A percentile compares a stretch with the other conserved stretches of the same genome.
These are phyloP conservation scores for Acacia confusa DNA, from an alignment of 306 rosid genomes.

Conservation along the genomic window DNA sequence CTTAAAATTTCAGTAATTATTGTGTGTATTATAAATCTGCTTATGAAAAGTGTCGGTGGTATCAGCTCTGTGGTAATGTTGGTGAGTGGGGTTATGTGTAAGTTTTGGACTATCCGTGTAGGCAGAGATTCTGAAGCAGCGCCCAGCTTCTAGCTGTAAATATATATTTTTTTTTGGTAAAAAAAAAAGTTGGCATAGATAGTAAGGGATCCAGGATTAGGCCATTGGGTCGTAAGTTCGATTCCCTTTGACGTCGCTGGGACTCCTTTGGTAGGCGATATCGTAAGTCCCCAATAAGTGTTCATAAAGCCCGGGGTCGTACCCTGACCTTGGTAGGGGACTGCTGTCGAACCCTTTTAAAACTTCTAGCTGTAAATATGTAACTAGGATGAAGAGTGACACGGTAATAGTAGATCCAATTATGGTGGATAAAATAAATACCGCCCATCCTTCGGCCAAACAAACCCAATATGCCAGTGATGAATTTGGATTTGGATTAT, in stretches of 20 bases:
- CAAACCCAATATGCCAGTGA: background rate
- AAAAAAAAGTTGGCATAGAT: too few species aligned
- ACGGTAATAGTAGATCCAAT: background rate
- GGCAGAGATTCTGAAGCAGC: slow-evolving; percentile 31
- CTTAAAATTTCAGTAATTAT: background rate
- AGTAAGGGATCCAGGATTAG: too few species aligned
- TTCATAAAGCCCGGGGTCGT: too few species aligned
- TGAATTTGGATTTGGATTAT: background rate
- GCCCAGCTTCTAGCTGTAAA: slow-evolving; percentile 12
- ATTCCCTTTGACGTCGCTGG: too few species aligned
- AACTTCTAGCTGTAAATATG: slow-evolving; percentile 2
- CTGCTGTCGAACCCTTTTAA: too few species aligned
- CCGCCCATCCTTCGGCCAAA: background rate
- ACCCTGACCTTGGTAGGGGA: too few species aligned
- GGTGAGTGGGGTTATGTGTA: background rate
- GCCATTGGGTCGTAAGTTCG: too few species aligned
- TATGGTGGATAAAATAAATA: background rate
- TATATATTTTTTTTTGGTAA: too few species aligned
- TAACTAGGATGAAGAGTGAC: background rate
- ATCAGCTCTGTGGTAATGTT: background rate
- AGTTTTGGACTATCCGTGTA: background rate
- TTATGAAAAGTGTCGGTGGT: background rate
- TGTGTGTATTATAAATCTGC: background rate
- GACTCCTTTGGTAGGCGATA: too few species aligned
- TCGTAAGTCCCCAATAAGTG: too few species aligned